phyloP scores from a whole-genome alignment of 441 rosid genomes.

The Aquilaria agallochum region DNA sequence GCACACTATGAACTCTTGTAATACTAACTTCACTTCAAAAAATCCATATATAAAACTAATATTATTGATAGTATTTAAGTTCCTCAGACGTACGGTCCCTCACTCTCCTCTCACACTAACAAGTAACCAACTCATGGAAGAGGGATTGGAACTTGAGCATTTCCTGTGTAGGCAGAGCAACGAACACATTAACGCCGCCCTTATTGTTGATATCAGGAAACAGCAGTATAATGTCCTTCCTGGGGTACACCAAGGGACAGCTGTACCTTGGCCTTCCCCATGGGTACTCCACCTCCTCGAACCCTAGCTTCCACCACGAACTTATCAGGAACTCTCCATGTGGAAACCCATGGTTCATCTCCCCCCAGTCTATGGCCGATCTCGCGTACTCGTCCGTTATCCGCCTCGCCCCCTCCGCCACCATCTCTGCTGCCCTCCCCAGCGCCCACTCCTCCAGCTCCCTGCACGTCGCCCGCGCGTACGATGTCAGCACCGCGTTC shows the following conservation, averaged over 20 bases:
- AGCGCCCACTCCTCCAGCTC: conserved; percentile 45
- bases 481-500: conserved; percentile 68
- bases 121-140: conserved; percentile 22
- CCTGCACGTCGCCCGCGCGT: conserved; percentile 44
- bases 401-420: conserved; percentile 46
- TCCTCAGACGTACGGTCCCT: too few relatives aligned
- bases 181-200: conserved; percentile 56
- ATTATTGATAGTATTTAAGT: too few relatives aligned
- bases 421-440: conserved; percentile 47
- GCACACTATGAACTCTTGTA: too few relatives aligned
- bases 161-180: conserved; percentile 60
- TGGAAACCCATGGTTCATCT: conserved; percentile 59
- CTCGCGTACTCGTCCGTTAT: conserved; percentile 59
- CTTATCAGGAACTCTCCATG: conserved; percentile 68
- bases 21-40: too few relatives aligned
- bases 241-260: conserved; percentile 64
- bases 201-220: conserved; percentile 49
- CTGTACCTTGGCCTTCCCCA: conserved; percentile 80
- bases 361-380: conserved; percentile 77
- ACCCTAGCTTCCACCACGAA: conserved; percentile 87
- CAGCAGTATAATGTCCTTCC: conserved; percentile 68
- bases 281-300: conserved; percentile 68
- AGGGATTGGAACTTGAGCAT: conserved; percentile 52
- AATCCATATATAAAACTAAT: too few relatives aligned
- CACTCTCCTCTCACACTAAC: too few relatives aligned